phyloP scores from a whole-genome alignment of 1,284 basidiomycete genomes.

The Naganishia liquefaciens region DNA sequence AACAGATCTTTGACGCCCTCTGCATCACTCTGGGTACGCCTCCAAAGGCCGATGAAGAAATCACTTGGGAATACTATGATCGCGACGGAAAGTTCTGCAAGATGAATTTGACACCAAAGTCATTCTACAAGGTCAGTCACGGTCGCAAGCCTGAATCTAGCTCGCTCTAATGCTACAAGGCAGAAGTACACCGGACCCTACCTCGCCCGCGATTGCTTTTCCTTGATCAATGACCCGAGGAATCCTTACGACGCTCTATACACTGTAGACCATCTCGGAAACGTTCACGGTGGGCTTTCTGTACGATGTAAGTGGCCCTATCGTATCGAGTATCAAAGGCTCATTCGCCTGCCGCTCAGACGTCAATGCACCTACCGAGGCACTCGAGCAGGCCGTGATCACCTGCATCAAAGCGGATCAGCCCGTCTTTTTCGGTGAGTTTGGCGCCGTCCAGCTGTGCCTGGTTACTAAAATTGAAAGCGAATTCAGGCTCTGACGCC shows the following conservation, averaged over 20 bases:
- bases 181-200: conserved; percentile 54
- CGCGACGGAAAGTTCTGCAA: conserved; percentile 70
- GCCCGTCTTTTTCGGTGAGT: conserved; percentile 87
- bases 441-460: conserved; percentile 58
- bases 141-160: not conserved
- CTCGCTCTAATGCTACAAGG: not conserved
- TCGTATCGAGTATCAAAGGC: not conserved
- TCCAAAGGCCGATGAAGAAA: conserved; percentile 67
- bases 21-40: conserved; percentile 82
- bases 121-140: conserved; percentile 64
- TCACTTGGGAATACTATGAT: conserved; percentile 88
- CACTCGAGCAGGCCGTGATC: conserved; percentile 77
- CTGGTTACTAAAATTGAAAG: conserved; percentile 40
- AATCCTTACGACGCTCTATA: conserved; percentile 82
- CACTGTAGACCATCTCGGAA: conserved; percentile 88
- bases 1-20: conserved; percentile 83
- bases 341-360: conserved; percentile 57
- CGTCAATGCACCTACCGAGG: conserved; percentile 81
- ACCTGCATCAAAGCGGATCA: conserved; percentile 84
- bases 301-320: conserved; percentile 69
- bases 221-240: conserved; percentile 91
- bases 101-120: conserved; percentile 75
- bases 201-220: conserved; percentile 67
- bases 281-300: conserved; percentile 80
- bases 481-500: conserved; percentile 56